phyloP scores from a whole-genome alignment of 176 grass and related monocot species.

The Poa annua region DNA sequence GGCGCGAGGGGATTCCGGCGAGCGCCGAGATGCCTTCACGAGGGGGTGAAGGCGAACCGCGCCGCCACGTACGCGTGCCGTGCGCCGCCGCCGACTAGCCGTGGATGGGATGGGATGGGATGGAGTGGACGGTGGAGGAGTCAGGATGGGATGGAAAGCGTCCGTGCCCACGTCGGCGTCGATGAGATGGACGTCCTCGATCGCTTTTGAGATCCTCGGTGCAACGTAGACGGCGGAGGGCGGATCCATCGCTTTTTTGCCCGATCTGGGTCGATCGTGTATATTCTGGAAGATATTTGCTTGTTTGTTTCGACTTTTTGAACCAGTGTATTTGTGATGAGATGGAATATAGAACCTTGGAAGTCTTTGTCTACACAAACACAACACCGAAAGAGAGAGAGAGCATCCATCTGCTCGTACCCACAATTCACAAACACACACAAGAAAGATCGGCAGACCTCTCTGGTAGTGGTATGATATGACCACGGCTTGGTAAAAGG shows the following conservation, averaged over 20 bases:
- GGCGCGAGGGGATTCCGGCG: conserved; percentile 60
- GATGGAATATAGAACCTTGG: background rate
- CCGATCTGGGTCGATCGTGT: background rate
- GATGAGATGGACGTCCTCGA: background rate
- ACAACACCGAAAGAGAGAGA: background rate
- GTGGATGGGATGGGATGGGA: background rate
- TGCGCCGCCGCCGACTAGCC: conserved; percentile 32
- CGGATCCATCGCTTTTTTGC: background rate
- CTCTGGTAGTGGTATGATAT: no score
- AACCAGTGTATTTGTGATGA: background rate
- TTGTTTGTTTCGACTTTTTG: background rate
- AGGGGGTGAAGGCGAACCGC: conserved; percentile 34
- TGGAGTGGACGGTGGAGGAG: background rate
- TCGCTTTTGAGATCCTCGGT: background rate
- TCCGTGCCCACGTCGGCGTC: background rate
- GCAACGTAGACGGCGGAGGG: background rate
- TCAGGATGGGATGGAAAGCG: conserved; percentile 43
- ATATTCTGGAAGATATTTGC: background rate
- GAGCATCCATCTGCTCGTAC: background rate
- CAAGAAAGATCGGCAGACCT: background rate
- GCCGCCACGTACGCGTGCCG: conserved; percentile 29
- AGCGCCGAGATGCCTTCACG: conserved; percentile 26
- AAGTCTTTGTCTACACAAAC: background rate
- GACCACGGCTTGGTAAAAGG: no score
- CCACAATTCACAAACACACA: background rate